Conservation (phyloP, 148 eudicot genomes). For the Suaeda aralocaspica region DNA sequence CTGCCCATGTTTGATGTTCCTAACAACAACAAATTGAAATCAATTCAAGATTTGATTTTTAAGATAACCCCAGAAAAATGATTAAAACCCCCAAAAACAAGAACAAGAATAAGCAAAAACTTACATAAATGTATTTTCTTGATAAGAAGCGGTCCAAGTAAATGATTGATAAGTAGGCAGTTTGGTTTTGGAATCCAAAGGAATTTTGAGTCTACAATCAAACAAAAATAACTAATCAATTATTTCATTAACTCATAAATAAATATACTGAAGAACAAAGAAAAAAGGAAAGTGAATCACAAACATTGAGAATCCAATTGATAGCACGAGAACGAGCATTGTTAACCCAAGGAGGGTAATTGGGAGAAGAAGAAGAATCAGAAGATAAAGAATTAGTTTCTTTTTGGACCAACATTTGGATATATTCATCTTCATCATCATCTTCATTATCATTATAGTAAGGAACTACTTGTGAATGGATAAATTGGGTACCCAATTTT, state of each 20-base stretch:
- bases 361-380: not conserved
- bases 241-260: not conserved
- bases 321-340: constrained; percentile 39
- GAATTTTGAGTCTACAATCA: constrained; percentile 32
- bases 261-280: no score
- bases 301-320: constrained; percentile 48
- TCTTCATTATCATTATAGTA: constrained; percentile 10
- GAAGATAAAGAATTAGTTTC: constrained; percentile 28
- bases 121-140: constrained; percentile 40
- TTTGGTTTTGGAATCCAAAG: constrained; percentile 37
- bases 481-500: not conserved
- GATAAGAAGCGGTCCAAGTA: constrained; percentile 53
- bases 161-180: constrained; percentile 44
- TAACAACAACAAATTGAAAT: constrained; percentile 3
- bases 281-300: not conserved
- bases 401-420: constrained; percentile 30
- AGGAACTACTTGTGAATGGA: not conserved
- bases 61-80: no score
- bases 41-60: not conserved
- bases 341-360: constrained; percentile 30
- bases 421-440: constrained; percentile 36
- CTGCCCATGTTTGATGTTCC: constrained; percentile 46
- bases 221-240: not conserved
- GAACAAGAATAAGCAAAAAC: constrained; percentile 5
- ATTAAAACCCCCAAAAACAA: not conserved